A percentile compares a stretch with the other conserved stretches of the same genome.
These are phyloP conservation scores for Truncatella angustata DNA, from an alignment of 2,329 filamentous ascomycete genomes.

Conservation along the genomic window DNA sequence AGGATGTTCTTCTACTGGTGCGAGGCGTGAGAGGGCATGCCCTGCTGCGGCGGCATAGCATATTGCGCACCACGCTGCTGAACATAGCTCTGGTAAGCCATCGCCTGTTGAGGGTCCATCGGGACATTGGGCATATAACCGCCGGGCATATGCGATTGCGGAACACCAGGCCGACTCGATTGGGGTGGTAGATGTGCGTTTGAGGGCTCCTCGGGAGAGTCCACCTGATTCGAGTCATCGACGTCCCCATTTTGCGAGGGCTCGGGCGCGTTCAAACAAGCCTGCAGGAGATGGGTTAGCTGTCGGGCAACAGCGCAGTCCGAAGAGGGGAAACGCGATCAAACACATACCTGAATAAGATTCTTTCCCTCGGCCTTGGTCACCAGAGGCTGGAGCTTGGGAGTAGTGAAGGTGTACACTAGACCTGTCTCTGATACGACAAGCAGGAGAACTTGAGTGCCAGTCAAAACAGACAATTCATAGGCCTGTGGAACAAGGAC, in stretches of 20 bases:
- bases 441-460: constrained; percentile 93
- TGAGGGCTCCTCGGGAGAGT: constrained; percentile 86
- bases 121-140: constrained; percentile 64
- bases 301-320: constrained; percentile 6
- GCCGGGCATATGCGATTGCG: constrained; percentile 65
- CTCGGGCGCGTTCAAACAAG: constrained; percentile 94
- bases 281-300: constrained; percentile 49
- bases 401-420: constrained; percentile 97
- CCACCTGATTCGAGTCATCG: constrained; percentile 72
- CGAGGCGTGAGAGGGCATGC: constrained; percentile 80
- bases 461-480: constrained; percentile 93
- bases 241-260: constrained; percentile 77
- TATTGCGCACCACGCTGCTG: constrained; percentile 72
- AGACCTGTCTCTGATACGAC: constrained; percentile 97
- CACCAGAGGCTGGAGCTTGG: constrained; percentile 95
- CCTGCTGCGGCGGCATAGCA: constrained; percentile 72
- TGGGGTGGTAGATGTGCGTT: constrained; percentile 73
- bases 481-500: constrained; percentile 66
- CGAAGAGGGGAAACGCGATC: background rate
- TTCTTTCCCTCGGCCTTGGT: constrained; percentile 99
- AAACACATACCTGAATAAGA: constrained; percentile 80
- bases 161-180: constrained; percentile 62
- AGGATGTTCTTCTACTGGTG: constrained; percentile 62
- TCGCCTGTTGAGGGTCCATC: constrained; percentile 73
- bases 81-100: constrained; percentile 82